phyloP scores from a whole-genome alignment of 257 asterid genomes.

The Nicotiana knightiana region DNA sequence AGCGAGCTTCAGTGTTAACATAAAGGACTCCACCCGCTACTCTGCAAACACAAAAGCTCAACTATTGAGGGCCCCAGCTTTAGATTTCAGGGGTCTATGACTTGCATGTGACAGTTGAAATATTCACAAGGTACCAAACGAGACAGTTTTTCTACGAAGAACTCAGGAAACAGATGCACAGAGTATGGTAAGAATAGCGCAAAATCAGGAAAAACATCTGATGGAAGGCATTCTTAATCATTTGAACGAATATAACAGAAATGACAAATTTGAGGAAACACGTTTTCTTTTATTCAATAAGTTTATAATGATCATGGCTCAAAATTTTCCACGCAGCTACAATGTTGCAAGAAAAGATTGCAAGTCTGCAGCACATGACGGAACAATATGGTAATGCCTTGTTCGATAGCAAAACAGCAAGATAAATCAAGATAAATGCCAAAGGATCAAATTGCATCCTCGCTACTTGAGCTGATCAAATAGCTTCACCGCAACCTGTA shows the following conservation, averaged over 20 bases:
- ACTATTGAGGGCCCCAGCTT: too few species aligned
- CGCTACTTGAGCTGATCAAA: slow-evolving; percentile 12
- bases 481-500: slow-evolving; percentile 12
- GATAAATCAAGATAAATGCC: neutral
- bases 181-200: too few species aligned
- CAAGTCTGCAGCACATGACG: neutral
- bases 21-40: too few species aligned
- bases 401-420: neutral
- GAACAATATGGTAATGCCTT: neutral
- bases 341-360: neutral
- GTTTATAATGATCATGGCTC: neutral
- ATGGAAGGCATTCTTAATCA: neutral
- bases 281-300: neutral
- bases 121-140: too few species aligned
- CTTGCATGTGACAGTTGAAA: too few species aligned
- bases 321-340: slow-evolving; percentile 4
- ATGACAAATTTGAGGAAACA: neutral
- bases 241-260: too few species aligned
- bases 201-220: too few species aligned
- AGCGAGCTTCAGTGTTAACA: too few species aligned
- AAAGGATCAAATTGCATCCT: neutral
- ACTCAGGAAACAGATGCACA: too few species aligned
- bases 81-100: too few species aligned
- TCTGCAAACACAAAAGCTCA: too few species aligned
- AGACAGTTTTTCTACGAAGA: too few species aligned